Conservation (phyloP, 2,329 filamentous ascomycete genomes). For the Davidsoniella neocaledoniae region DNA sequence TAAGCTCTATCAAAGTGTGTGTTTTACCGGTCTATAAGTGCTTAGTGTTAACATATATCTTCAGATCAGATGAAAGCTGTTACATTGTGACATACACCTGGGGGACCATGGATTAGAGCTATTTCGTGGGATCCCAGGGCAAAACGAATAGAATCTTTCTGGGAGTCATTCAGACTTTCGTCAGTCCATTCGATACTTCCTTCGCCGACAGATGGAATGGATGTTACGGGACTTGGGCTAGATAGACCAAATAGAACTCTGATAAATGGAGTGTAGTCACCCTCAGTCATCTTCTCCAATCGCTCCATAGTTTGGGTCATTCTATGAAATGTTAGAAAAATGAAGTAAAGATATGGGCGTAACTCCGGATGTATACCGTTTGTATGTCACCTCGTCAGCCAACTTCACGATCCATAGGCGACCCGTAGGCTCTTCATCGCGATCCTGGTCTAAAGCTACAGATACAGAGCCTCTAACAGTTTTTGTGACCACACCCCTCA, state of each 20-base stretch:
- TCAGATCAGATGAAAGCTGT: neutral
- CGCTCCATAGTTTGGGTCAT: slow-evolving; percentile 48
- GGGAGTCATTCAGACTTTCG: slow-evolving; percentile 44
- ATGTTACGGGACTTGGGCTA: slow-evolving; percentile 31
- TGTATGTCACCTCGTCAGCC: slow-evolving; percentile 51
- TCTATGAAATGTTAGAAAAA: neutral
- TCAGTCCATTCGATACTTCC: slow-evolving; percentile 43
- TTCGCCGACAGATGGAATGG: slow-evolving; percentile 13
- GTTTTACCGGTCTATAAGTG: slow-evolving; percentile 67
- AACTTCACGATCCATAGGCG: slow-evolving; percentile 50
- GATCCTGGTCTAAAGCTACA: slow-evolving; percentile 47
- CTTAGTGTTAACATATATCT: neutral
- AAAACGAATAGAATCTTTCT: slow-evolving; percentile 59
- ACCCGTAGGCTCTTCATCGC: slow-evolving; percentile 26
- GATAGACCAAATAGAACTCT: slow-evolving; percentile 45
- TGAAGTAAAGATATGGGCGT: slow-evolving; percentile 15
- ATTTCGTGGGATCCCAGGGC: slow-evolving; percentile 68
- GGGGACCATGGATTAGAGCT: slow-evolving; percentile 83
- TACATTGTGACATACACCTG: slow-evolving; percentile 39
- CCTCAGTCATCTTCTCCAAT: slow-evolving; percentile 38
- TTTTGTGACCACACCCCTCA: slow-evolving; percentile 52
- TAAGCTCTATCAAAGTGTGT: slow-evolving; percentile 86
- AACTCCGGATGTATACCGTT: slow-evolving; percentile 24
- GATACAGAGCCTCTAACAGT: slow-evolving; percentile 41
- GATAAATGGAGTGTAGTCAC: slow-evolving; percentile 42